These are phyloP conservation scores for Kwoniella dendrophila DNA, from an alignment of 768 basidiomycete genomes.

Conservation along the genomic window DNA sequence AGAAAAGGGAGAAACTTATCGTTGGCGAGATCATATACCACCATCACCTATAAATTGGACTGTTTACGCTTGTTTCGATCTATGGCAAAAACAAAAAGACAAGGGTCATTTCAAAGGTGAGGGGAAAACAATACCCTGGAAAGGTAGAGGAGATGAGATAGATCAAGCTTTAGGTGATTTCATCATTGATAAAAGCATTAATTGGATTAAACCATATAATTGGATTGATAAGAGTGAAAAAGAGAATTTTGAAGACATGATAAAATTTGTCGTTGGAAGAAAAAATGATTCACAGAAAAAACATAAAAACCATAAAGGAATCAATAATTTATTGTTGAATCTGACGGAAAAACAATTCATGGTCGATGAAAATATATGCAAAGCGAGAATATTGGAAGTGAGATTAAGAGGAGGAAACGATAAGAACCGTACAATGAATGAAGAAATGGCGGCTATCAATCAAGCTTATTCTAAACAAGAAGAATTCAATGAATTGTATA, in stretches of 20 bases:
- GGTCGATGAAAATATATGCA: neutral
- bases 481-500: neutral
- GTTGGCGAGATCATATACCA: neutral
- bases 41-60: slow-evolving; percentile 12
- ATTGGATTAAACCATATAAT: neutral
- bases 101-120: slow-evolving; percentile 15
- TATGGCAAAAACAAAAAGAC: slow-evolving; percentile 23
- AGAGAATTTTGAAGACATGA: slow-evolving; percentile 23
- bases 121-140: slow-evolving; percentile 13
- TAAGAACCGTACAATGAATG: neutral
- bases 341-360: neutral
- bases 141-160: neutral
- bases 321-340: neutral
- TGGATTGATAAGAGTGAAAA: slow-evolving; percentile 7
- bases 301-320: neutral
- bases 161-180: slow-evolving; percentile 11
- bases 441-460: slow-evolving; percentile 9
- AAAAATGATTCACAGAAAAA: slow-evolving; percentile 4
- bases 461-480: slow-evolving; percentile 8
- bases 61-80: slow-evolving; percentile 9
- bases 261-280: neutral
- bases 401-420: neutral
- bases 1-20: slow-evolving; percentile 8
- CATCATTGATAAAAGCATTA: slow-evolving; percentile 4
- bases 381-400: neutral